phyloP scores from a whole-genome alignment of 1,139 yeast species.

The Scheffersomyces segobiensis region DNA sequence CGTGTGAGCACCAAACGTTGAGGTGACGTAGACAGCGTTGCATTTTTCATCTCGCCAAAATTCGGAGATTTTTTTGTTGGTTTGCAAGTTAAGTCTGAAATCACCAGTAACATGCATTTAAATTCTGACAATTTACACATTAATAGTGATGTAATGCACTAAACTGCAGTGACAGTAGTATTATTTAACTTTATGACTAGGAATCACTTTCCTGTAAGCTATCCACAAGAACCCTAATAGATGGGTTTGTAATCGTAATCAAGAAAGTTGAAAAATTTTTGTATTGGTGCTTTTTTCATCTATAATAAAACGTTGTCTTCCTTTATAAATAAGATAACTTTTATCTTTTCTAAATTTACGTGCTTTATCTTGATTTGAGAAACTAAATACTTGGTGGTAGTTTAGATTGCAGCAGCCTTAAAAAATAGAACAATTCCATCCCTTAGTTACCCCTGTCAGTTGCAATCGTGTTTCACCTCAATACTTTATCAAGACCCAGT shows the following conservation, averaged over 20 bases:
- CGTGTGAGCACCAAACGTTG: background rate
- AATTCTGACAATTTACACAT: background rate
- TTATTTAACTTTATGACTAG: background rate
- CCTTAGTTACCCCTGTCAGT: background rate
- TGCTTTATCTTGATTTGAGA: background rate
- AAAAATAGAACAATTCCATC: background rate
- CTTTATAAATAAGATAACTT: background rate
- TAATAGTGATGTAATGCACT: background rate
- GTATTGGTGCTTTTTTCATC: background rate
- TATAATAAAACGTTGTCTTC: background rate
- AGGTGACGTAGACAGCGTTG: background rate
- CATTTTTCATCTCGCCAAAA: background rate
- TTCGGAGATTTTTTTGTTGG: background rate
- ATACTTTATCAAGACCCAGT: background rate
- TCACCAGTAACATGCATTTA: background rate
- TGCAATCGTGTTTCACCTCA: background rate
- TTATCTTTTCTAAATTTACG: background rate
- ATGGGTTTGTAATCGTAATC: background rate
- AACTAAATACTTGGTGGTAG: background rate
- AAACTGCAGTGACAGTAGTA: background rate
- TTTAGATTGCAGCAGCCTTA: background rate
- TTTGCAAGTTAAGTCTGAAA: background rate
- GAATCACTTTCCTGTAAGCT: background rate
- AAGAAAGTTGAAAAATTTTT: background rate
- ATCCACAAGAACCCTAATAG: background rate